A percentile compares a stretch with the other conserved stretches of the same genome.
Evolutionary conservation across 2,329 filamentous ascomycete species (phyloP).

Genomic region (Xylaria multiplex): DNA sequence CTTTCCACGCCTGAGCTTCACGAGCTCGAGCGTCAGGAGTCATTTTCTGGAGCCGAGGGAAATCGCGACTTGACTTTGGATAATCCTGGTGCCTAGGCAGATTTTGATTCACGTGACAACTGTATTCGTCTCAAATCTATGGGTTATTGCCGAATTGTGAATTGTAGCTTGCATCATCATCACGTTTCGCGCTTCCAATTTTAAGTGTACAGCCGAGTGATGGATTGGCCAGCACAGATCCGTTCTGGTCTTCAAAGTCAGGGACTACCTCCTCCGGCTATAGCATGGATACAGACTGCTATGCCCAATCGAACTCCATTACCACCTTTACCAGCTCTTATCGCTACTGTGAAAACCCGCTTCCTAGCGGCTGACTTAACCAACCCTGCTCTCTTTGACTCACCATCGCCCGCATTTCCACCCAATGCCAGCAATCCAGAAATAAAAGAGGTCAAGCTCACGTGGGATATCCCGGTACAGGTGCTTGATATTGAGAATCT

Average conservation of each 20-base stretch:
- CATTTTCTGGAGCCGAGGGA: not conserved
- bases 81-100: not conserved
- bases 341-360: slow-evolving; percentile 83
- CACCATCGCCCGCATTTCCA: slow-evolving; percentile 60
- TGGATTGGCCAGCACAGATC: slow-evolving; percentile 60
- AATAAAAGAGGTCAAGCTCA: slow-evolving; percentile 65
- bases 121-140: not conserved
- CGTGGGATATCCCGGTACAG: slow-evolving; percentile 76
- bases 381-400: slow-evolving; percentile 61
- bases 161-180: too few relatives aligned
- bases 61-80: not conserved
- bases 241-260: slow-evolving; percentile 61
- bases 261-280: slow-evolving; percentile 63
- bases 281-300: slow-evolving; percentile 72
- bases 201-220: slow-evolving; percentile 19
- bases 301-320: slow-evolving; percentile 64
- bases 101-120: not conserved
- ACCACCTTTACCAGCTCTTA: slow-evolving; percentile 74
- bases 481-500: slow-evolving; percentile 89
- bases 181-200: not conserved
- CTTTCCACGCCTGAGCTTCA: not conserved
- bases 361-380: slow-evolving; percentile 83
- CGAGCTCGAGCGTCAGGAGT: not conserved
- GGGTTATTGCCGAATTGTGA: not conserved
- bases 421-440: slow-evolving; percentile 62